These are phyloP conservation scores for Friedmanniomyces endolithicus DNA, from an alignment of 495 filamentous ascomycete species.

Conservation along the genomic window DNA sequence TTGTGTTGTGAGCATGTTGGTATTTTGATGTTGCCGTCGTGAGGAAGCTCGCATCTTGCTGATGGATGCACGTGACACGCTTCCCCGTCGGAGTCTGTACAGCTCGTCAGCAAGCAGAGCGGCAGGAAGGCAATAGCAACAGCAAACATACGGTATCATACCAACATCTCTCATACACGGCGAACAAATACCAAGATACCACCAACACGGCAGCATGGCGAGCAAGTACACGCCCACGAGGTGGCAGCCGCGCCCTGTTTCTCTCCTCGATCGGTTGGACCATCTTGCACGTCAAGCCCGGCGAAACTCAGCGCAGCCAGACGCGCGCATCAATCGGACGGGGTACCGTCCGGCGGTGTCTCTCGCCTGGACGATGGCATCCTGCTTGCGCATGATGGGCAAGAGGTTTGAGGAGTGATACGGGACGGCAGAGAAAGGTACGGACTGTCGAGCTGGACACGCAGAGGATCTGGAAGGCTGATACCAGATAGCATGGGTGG, in stretches of 20 bases:
- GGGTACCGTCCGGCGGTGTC: too few species aligned
- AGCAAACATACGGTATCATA: not conserved
- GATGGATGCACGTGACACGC: not conserved
- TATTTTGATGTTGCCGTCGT: not conserved
- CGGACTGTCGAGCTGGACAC: too few species aligned
- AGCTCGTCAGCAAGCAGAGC: not conserved
- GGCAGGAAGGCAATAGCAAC: not conserved
- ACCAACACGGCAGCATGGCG: not conserved
- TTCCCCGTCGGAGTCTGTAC: not conserved
- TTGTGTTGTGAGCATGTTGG: not conserved
- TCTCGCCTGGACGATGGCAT: too few species aligned
- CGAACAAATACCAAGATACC: not conserved
- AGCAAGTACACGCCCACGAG: not conserved
- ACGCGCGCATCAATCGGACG: too few species aligned
- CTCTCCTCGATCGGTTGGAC: not conserved
- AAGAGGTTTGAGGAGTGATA: too few species aligned
- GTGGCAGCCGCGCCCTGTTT: not conserved
- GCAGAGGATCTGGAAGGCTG: too few species aligned
- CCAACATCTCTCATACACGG: not conserved
- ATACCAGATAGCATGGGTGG: too few species aligned
- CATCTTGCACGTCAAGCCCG: not conserved
- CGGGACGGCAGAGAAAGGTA: too few species aligned
- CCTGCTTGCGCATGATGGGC: too few species aligned
- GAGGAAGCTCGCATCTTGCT: not conserved
- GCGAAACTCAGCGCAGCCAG: too few species aligned